Base-by-base conservation (phyloP, 2,329 filamentous ascomycete species). In the Penicillium aurantiogriseum region DNA sequence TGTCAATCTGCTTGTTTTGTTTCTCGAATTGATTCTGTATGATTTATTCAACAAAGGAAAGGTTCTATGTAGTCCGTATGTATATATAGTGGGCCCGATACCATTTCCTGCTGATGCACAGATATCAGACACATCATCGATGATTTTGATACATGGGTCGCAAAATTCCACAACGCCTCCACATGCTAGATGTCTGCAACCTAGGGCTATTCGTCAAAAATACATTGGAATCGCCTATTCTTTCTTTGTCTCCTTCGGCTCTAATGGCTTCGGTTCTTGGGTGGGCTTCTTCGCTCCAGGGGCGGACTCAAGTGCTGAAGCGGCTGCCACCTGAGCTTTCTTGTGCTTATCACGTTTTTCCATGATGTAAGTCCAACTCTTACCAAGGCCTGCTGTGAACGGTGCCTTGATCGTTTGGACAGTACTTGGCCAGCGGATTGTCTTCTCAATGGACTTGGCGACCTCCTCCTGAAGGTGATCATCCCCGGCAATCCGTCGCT, bases 351-450 rank as follows among this genome's bases (percentile, higher is more conserved):
- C 78, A 59, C 87, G 79, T 81, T 99, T 99, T 73, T 97, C 94
- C 43, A 83, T 80, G 54, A 95, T 68, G 72, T 99, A 99, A 61
- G 87, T 84, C 79, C 84, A 83, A 6, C 88, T 88, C 67, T 87
- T 85, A 7, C 79, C 71, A 17, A 89, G 72, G 0, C 94, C 95
- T 0, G 89, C 87, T 2, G 92, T 97, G 44, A 97, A 74, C 1
- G 89, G 73, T 2, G 92, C 88, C 77, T 99, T 99, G 61, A 93
- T 71, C 53, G 87, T 94, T 76, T 99, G 93, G 5, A 87, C 87
- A 2, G 90, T 91, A 68, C 91, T 94, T 0, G 94, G 92, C 94
- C 94, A 97, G 55, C 86, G 85, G 67, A 97, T 91, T 0, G 95
- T 97, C 71, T 89, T 89, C 70, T 87, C 88, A 69, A 99, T 92